Evolutionary conservation across 108 stramenopile species (phyloP).

Genomic region (Cyclotella choctawhatcheeana): DNA sequence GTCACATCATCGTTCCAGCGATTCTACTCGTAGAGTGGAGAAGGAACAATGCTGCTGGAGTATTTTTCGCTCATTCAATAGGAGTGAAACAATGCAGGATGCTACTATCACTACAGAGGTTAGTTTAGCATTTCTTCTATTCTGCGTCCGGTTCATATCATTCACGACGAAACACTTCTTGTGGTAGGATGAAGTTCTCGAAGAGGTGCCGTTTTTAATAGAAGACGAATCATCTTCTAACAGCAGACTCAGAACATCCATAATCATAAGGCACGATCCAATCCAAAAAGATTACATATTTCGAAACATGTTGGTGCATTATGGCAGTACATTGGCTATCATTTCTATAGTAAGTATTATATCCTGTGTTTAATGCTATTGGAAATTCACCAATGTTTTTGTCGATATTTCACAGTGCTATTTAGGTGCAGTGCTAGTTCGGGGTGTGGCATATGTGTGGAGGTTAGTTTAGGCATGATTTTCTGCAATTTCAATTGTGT

Average conservation of each 20-base stretch:
- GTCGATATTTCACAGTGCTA: too few relatives aligned
- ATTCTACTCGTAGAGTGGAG: background rate
- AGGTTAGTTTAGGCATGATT: background rate
- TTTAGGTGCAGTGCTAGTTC: conserved; percentile 61
- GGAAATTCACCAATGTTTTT: too few relatives aligned
- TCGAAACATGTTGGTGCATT: conserved; percentile 52
- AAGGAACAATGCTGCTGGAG: conserved; percentile 17
- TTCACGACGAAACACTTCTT: background rate
- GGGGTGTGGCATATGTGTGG: conserved; percentile 84
- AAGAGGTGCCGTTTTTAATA: background rate
- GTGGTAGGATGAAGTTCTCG: conserved; percentile 20
- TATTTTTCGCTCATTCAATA: conserved; percentile 24
- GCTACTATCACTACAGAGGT: conserved; percentile 31
- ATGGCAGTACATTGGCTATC: conserved; percentile 61
- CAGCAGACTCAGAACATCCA: conserved; percentile 11
- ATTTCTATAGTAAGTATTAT: too few relatives aligned
- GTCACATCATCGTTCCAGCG: conserved; percentile 22
- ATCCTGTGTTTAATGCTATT: too few relatives aligned
- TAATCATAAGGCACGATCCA: conserved; percentile 28
- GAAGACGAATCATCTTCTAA: background rate
- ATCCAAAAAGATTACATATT: conserved; percentile 41
- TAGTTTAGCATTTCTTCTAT: background rate
- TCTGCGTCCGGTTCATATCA: background rate
- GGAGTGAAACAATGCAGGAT: conserved; percentile 15
- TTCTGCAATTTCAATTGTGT: background rate